Base-by-base conservation (phyloP, 208 protist species). In the Balamuthia mandrillaris region DNA sequence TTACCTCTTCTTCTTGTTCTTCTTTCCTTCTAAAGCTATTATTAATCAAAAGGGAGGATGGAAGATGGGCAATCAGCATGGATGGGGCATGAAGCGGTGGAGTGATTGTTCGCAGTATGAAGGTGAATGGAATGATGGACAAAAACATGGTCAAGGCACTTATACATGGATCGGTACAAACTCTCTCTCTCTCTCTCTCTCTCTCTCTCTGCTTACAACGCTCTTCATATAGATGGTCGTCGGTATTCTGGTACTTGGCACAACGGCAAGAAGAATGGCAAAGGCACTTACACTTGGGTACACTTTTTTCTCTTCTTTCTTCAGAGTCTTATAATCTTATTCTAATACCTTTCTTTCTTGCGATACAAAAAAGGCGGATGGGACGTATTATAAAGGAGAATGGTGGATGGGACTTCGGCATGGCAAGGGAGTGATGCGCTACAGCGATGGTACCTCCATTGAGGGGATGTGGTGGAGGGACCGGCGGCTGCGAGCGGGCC, bases 391-490 rank as follows among this genome's bases (percentile, higher is more conserved):
- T 33, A 41, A 58, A 18, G 74, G 74, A 21, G 74, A 81, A 33
- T 81, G 74, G 74, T 45, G 63, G 6, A 65, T 81, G 74, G 74
- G 74, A n/a, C 54, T 81, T 24, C 74, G 74, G 6, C 74, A 81
- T 42, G 74, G 74, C 31, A 45, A 37, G 5, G 74, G 74, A 1
- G n/a, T 65, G n/a, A 81, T 81, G 74, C 74, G 74, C 37, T 81
- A 42, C 27, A 29, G 29, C 7, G 74, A 81, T 41, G 74, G 74
- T 7, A 24, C 49, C 18, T 45, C 63, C 1, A 65, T 81, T 29
- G 74, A 81, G 10, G 74, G 74, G 44, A 6, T 81, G 49, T 81
- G 74, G 74, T 81, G 74, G 74, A 81, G 63, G 74, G 74, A 81
- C 74, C 45, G 74, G 18, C 44, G 51, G 6, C 74, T 81, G 6